Evolutionary conservation across 2,329 filamentous ascomycete species (phyloP), one percentile per base, ranked within the genome.

Genomic region (Didymella sp.): DNA sequence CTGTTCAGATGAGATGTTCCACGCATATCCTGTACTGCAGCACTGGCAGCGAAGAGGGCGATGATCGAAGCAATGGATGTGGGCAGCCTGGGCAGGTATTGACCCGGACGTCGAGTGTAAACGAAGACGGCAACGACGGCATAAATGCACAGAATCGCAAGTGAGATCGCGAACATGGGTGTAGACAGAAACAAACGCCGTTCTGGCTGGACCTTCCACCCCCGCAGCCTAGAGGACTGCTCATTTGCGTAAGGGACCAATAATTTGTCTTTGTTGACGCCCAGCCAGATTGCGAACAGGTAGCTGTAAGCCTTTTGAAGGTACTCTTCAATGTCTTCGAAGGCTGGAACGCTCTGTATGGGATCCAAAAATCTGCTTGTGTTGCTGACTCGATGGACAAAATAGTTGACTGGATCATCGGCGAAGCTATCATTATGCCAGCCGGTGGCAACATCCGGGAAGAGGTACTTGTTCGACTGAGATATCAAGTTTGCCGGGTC

Each of bases 351-450:
- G 0, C 72, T 61, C 1, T 52, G n/a, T 0, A 45, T 49, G 1
- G 81, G 77, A 48, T 73, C 76, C 0, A 85, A 27, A 0, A 81
- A 17, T 0, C 60, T 44, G 1, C 68, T 71, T 3, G 62, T 72
- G 2, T 79, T 77, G 0, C 44, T 63, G 0, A 49, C 22, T 0
- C 72, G 37, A 0, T 66, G 64, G 0, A 83, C 59, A n/a, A 86
- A 74, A 28, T 84, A 79, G 44, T 80, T 82, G 27, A 81, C 67
- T 72, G 79, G 84, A 37, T 82, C 80, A 0, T 62, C 64, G 0
- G 81, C 69, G 1, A 76, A 66, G 0, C 72, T 78, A 40, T 83
- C 77, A 51, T 82, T 84, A 60, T 85, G 84, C 78, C 79, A 84
- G 2, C 7, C n/a, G 4, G 3, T 2, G 21, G 9, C 28, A 13